Conservation (phyloP, 345 rosid genomes). For the Pelargonium nanum region DNA sequence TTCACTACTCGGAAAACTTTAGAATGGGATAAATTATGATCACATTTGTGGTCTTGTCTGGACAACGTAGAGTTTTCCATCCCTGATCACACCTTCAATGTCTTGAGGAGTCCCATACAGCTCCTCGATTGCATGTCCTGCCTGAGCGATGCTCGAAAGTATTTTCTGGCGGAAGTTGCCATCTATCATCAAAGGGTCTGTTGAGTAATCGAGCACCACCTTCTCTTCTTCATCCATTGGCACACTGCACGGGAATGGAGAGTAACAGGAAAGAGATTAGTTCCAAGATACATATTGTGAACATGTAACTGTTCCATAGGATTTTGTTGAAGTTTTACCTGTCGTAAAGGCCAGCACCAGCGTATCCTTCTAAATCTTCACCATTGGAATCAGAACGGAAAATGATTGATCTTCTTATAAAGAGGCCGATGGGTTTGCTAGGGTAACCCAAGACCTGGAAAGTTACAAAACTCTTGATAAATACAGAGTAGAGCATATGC, state of each 20-base stretch:
- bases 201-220: constrained; percentile 66
- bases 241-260: constrained; percentile 40
- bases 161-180: constrained; percentile 48
- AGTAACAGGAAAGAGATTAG: neutral
- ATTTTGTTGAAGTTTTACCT: constrained; percentile 40
- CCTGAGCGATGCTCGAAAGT: constrained; percentile 66
- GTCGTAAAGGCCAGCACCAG: constrained; percentile 99
- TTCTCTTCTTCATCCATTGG: constrained; percentile 93
- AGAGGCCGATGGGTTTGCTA: constrained; percentile 89
- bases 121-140: constrained; percentile 75
- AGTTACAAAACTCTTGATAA: neutral
- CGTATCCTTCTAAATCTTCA: constrained; percentile 97
- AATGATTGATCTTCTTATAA: constrained; percentile 84
- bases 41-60: constrained; percentile 97
- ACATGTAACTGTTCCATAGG: no score
- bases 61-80: constrained; percentile 78
- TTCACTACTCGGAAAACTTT: no score
- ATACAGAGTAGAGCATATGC: neutral
- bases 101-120: constrained; percentile 85
- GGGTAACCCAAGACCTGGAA: constrained; percentile 87
- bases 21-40: constrained; percentile 3
- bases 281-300: no score
- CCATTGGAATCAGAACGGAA: constrained; percentile 97
- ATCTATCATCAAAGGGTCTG: constrained; percentile 59
- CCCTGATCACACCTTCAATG: constrained; percentile 88